Base-by-base conservation (phyloP, 2,329 filamentous ascomycete genomes). In the Phoma sp. region DNA sequence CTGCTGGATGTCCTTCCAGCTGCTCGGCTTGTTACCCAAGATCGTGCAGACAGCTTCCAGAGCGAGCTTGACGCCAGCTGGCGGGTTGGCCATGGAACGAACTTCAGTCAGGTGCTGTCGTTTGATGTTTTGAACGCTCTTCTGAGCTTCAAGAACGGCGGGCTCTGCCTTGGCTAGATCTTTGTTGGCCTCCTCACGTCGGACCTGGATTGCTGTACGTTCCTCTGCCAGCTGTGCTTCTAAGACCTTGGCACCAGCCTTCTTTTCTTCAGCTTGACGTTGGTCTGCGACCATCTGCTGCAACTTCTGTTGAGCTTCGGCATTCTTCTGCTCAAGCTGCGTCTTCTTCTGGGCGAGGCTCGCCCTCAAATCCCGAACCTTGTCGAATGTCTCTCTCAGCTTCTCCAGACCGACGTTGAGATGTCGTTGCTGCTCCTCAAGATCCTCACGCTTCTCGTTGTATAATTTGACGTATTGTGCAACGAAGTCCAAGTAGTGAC, bases 111-210 rank as follows among this genome's bases (percentile, higher is more conserved):
- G 83, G 75, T 99, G 95, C 73, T 96, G 92, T 71, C 90, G 87
- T 81, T 98, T 99, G 80, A 99, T 99, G 80, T 96, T 97, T 80
- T 90, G 95, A 75, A 99, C 96, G 77, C 93, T 97, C 74, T 92
- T 91, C 79, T 95, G 91, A 43, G 95, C 95, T 75, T 96, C 92
- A 58, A 90, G 79, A 49, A 99, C 95, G 43, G 95, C 95, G 7
- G 95, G 95, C 72, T 98, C 93, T 11, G 95, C 95, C 71, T 86
- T 89, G 27, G 91, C 93, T 55, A 99, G 81, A 78, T 99, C 95
- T 64, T 86, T 83, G 65, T 96, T 78, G 32, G 98, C 96, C 52
- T 96, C 87, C 75, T 93, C 88, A 73, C 86, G 89, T 61, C 95
- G 88, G 62, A 84, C 81, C 3, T 91, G 89, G 38, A 99, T 92